Conservation (phyloP, 768 basidiomycete species). For the Mrakia gelida region DNA sequence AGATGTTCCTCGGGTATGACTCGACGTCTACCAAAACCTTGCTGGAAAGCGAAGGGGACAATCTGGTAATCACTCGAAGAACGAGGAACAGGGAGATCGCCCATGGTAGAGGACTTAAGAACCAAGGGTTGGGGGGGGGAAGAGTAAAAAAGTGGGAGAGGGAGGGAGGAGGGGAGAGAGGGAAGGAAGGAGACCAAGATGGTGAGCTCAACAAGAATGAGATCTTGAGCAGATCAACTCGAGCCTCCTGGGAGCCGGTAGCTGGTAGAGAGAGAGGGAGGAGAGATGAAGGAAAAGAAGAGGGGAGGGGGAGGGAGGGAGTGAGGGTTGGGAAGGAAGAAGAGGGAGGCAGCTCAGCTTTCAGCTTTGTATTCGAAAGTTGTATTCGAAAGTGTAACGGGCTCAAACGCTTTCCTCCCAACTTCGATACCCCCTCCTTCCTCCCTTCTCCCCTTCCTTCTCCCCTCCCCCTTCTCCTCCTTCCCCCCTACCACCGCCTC, state of each 20-base stretch:
- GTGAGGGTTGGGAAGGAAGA: too few relatives aligned
- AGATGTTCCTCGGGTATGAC: constrained; percentile 25
- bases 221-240: background rate
- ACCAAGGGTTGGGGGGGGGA: background rate
- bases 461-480: background rate
- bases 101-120: constrained; percentile 28
- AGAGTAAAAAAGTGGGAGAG: background rate
- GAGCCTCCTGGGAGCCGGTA: background rate
- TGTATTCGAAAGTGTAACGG: background rate
- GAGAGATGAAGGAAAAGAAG: too few relatives aligned
- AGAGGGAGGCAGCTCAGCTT: background rate
- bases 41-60: constrained; percentile 19
- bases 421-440: background rate
- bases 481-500: background rate
- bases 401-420: background rate
- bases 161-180: background rate
- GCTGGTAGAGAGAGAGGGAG: background rate
- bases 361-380: background rate
- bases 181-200: background rate
- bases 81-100: background rate
- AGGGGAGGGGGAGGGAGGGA: too few relatives aligned
- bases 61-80: background rate
- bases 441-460: background rate
- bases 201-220: background rate
- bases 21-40: constrained; percentile 17